Conservation (phyloP, 2,329 filamentous ascomycete genomes). For the Trichoderma polysporum region DNA sequence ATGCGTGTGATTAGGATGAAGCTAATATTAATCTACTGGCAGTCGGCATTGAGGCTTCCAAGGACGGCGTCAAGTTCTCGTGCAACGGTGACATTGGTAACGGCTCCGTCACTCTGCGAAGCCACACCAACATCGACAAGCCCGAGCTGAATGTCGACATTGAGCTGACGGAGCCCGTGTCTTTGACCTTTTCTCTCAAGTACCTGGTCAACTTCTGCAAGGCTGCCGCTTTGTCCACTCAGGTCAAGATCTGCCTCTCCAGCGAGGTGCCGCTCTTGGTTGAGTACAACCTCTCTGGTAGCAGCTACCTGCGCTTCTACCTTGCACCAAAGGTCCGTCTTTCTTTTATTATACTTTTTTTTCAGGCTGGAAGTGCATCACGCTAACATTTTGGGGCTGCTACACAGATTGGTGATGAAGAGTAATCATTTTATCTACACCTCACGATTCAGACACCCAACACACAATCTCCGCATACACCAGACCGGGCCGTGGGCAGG, state of each 20-base stretch:
- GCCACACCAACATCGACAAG: constrained; percentile 87
- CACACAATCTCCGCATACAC: neutral
- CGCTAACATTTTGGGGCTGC: neutral
- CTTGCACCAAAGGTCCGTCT: constrained; percentile 87
- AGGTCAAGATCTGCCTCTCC: constrained; percentile 90
- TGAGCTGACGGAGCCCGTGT: constrained; percentile 85
- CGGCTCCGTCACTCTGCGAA: constrained; percentile 86
- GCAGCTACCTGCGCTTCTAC: constrained; percentile 94
- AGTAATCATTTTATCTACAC: constrained; percentile 33
- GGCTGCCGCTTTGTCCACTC: constrained; percentile 76
- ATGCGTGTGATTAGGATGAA: neutral
- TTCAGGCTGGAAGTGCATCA: neutral
- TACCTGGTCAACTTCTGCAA: constrained; percentile 99
- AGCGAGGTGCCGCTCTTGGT: constrained; percentile 95
- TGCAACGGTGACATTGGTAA: constrained; percentile 95
- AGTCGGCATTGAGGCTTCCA: constrained; percentile 95
- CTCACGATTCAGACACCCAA: neutral
- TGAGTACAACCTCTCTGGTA: constrained; percentile 79
- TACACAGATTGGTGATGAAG: constrained; percentile 41
- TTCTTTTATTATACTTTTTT: neutral
- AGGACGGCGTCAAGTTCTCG: constrained; percentile 95
- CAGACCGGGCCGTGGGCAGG: constrained; percentile 13
- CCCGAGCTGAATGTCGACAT: constrained; percentile 83
- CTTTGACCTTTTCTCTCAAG: constrained; percentile 96
- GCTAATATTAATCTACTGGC: constrained; percentile 20